Base-by-base conservation (phyloP, 495 filamentous ascomycete species). In the Daldinia caldariorum region DNA sequence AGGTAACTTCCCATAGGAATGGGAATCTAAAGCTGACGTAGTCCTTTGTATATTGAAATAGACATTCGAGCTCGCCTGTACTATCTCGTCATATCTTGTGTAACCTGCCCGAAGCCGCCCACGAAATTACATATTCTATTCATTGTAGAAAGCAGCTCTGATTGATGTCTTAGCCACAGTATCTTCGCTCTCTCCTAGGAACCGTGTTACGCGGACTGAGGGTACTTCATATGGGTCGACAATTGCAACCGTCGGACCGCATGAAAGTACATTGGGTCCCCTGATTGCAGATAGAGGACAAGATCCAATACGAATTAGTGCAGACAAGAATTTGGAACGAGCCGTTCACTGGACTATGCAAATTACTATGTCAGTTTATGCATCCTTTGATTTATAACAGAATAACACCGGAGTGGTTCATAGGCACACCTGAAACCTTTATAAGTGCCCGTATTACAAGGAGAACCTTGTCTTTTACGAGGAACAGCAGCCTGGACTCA, bases 391-490 rank as follows among this genome's bases (percentile, higher is more conserved):
- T 6, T 18, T 38, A 18, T n/a, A 6, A 37, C 2, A 3, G 6
- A 18, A 9, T 2, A n/a, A 8, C 13, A 1, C 0, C 53, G 8
- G 4, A 7, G 7, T 18, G 4, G 2, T 34, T 6, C 10, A 18
- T 32, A 58, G 5, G 41, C 63, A 7, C 54, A 67, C 68, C 62
- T 71, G n/a, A 49, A 50, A 49, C 63, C 66, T 58, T 32, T 39
- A 29, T 53, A 71, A 14, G 58, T 66, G 3, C 67, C 62, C 20
- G 32, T 20, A 8, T 10, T 18, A 47, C 18, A 47, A 22, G 43
- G 9, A 22, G 43, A 20, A 3, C 18, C 43, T 10, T 61, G 39
- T 39, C 39, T 61, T 34, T 10, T 49, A 8, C 32, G 51, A n/a
- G 10, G 18, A 22, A 45, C n/a, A 22, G n/a, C n/a, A 6, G 31